phyloP scores from a whole-genome alignment of 1,284 basidiomycete genomes.

The Vanrija humicola region DNA sequence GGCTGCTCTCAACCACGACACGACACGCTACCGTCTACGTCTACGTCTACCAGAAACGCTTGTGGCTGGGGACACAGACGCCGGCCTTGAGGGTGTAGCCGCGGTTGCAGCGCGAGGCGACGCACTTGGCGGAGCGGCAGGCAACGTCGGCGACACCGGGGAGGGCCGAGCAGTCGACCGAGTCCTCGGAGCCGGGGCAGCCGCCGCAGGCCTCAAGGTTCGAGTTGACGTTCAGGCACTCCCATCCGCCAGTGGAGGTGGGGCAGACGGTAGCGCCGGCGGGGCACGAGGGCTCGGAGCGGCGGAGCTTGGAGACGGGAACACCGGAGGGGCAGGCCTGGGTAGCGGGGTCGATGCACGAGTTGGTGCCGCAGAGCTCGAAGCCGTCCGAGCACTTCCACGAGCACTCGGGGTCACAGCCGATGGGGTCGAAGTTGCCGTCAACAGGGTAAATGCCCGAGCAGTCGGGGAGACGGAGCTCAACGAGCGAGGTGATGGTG shows the following conservation, averaged over 20 bases:
- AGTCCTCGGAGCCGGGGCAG: neutral
- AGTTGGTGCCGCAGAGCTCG: neutral
- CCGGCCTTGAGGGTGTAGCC: no score
- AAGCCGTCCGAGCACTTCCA: neutral
- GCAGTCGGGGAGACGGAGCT: neutral
- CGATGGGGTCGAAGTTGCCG: neutral
- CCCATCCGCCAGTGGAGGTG: neutral
- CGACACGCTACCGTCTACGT: no score
- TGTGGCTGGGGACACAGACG: no score
- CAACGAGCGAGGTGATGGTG: neutral
- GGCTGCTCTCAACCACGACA: no score
- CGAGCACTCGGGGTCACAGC: neutral
- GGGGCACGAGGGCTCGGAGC: neutral
- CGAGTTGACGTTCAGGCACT: neutral
- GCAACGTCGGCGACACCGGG: constrained; percentile 56
- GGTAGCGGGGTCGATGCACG: constrained; percentile 5
- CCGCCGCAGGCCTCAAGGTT: constrained; percentile 5
- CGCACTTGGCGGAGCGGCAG: constrained; percentile 53
- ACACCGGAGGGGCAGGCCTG: neutral
- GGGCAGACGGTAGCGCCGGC: neutral
- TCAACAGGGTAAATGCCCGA: neutral
- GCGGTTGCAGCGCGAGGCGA: no score
- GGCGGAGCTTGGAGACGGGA: neutral
- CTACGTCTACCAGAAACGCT: no score
- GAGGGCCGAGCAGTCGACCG: constrained; percentile 55